phyloP scores from a whole-genome alignment of 257 asterid genomes.

The Capsicum rhomboideum region DNA sequence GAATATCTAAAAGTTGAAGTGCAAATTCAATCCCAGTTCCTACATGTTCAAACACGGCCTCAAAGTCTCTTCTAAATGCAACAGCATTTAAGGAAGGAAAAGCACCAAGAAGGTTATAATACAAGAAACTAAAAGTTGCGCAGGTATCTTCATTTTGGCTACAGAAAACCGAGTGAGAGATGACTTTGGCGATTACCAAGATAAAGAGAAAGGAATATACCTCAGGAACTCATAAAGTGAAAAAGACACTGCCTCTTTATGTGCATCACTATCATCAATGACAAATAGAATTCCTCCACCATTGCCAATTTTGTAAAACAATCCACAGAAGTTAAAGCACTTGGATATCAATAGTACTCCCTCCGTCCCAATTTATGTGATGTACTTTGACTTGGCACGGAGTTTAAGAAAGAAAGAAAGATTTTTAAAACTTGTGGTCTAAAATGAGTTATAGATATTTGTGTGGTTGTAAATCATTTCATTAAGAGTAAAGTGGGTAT shows the following conservation, averaged over 20 bases:
- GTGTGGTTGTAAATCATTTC: no score
- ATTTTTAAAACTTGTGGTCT: no score
- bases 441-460: no score
- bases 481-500: no score
- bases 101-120: neutral
- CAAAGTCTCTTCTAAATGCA: neutral
- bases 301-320: neutral
- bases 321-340: neutral
- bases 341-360: neutral
- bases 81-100: neutral
- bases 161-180: neutral
- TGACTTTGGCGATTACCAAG: neutral
- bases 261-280: neutral
- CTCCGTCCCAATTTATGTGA: no score
- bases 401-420: no score
- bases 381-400: no score
- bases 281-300: neutral
- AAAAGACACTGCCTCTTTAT: neutral
- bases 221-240: neutral
- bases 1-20: neutral
- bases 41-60: neutral
- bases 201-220: neutral
- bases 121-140: neutral
- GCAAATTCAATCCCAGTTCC: neutral
- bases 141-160: neutral